Percentiles rank a stretch among this genome's conserved stretches.
These are phyloP conservation scores for Malus asiatica DNA, from an alignment of 306 rosid species.

Conservation along the genomic window DNA sequence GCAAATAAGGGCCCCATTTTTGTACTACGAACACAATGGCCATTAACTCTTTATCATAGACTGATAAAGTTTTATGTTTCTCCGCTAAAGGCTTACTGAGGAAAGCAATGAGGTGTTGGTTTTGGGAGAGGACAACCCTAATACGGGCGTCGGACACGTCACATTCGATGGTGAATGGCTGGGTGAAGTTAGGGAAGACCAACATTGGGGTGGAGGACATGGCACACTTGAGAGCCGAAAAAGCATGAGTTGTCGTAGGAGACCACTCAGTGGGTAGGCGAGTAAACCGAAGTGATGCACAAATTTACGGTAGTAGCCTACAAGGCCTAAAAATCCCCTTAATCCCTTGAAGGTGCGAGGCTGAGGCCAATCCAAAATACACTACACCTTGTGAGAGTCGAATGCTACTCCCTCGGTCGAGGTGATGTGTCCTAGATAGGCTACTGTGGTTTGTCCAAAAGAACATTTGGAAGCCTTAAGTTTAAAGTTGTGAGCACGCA, in stretches of 20 bases:
- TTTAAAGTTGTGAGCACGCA: too few relatives aligned
- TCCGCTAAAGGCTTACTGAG: too few relatives aligned
- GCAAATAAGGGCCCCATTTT: too few relatives aligned
- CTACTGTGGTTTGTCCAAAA: neutral
- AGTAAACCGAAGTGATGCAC: neutral
- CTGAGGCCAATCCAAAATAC: neutral
- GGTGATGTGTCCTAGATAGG: neutral
- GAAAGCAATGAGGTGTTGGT: neutral
- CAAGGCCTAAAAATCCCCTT: neutral
- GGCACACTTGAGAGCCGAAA: rapidly evolving
- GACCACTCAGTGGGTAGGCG: neutral
- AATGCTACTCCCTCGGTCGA: neutral
- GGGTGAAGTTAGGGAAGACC: neutral
- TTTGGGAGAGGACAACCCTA: neutral
- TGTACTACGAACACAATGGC: too few relatives aligned
- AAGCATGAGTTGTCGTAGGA: neutral
- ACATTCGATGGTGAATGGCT: neutral
- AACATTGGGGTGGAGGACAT: neutral
- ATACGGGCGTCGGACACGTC: neutral
- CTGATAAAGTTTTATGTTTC: too few relatives aligned
- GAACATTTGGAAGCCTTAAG: too few relatives aligned
- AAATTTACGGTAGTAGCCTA: neutral
- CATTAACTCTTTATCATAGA: too few relatives aligned
- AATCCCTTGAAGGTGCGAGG: neutral
- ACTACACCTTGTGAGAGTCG: neutral